These are phyloP conservation scores for Schizophyllum commune DNA, from an alignment of 1,284 basidiomycete species.

Conservation along the genomic window DNA sequence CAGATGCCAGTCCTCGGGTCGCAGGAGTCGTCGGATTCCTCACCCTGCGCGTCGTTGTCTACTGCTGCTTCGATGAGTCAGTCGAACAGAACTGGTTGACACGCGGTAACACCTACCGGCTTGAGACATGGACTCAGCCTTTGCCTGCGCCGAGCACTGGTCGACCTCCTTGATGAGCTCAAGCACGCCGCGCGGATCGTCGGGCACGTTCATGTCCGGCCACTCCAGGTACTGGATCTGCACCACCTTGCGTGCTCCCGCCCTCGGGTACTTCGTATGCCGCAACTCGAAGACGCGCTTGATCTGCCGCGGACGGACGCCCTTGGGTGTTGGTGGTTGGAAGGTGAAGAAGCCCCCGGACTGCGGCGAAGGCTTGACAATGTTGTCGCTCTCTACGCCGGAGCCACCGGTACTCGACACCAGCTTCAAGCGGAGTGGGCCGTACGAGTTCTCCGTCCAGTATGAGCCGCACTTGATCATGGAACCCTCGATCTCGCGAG, in stretches of 20 bases:
- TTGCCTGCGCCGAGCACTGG: slow-evolving; percentile 36
- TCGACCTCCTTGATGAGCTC: slow-evolving; percentile 63
- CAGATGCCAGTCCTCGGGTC: background rate
- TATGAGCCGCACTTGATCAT: slow-evolving; percentile 90
- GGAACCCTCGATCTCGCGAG: slow-evolving; percentile 85
- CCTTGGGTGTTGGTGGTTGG: background rate
- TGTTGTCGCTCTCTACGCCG: slow-evolving; percentile 1
- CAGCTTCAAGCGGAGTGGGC: slow-evolving; percentile 57
- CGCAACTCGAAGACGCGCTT: slow-evolving; percentile 65
- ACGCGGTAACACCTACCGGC: too few relatives aligned
- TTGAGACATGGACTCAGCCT: slow-evolving; percentile 7
- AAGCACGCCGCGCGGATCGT: slow-evolving; percentile 68
- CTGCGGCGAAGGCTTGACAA: background rate
- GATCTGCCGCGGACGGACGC: slow-evolving; percentile 31
- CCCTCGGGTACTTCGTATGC: slow-evolving; percentile 50
- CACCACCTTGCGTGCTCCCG: slow-evolving; percentile 52
- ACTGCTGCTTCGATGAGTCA: background rate
- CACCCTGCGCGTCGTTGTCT: background rate
- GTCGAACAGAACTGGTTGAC: too few relatives aligned
- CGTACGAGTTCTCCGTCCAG: slow-evolving; percentile 73
- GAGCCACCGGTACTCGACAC: slow-evolving; percentile 39
- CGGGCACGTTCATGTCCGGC: slow-evolving; percentile 93
- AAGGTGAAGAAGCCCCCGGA: slow-evolving; percentile 9
- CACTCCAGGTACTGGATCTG: slow-evolving; percentile 89
- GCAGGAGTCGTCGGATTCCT: background rate